Evolutionary conservation across 257 asterid genomes (phyloP).

Genomic region (Solanum piurae): DNA sequence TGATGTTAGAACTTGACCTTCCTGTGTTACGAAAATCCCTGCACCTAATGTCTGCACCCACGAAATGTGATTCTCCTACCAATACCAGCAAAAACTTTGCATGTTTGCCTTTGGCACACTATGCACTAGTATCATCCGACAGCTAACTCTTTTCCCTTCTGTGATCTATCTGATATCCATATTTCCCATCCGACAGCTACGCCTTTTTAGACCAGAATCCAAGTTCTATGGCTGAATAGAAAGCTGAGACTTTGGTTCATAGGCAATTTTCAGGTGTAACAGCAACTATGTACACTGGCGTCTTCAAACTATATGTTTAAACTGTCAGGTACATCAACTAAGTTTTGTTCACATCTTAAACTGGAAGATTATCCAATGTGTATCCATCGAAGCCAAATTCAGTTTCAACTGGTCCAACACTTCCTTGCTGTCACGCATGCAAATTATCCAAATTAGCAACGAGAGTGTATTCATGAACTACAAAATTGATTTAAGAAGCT

Average conservation of each 20-base stretch:
- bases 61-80: slow-evolving; percentile 17
- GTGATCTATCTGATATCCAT: neutral
- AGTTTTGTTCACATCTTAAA: slow-evolving; percentile 12
- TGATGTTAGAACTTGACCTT: slow-evolving; percentile 13
- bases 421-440: slow-evolving; percentile 39
- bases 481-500: neutral
- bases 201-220: neutral
- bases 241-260: neutral
- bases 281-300: slow-evolving; percentile 37
- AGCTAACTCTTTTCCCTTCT: neutral
- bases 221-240: neutral
- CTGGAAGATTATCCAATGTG: slow-evolving; percentile 60
- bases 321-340: neutral
- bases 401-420: slow-evolving; percentile 40
- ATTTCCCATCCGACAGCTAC: neutral
- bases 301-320: neutral
- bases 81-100: slow-evolving; percentile 35
- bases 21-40: slow-evolving; percentile 1
- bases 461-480: neutral
- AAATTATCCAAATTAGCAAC: neutral
- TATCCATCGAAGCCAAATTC: slow-evolving; percentile 65
- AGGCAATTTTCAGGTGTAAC: slow-evolving; percentile 14
- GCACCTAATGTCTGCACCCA: slow-evolving; percentile 9
- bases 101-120: slow-evolving; percentile 38
- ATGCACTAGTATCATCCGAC: slow-evolving; percentile 22